Percentiles rank a stretch among this genome's conserved stretches.
Evolutionary conservation across 148 eudicot genomes (phyloP).

Genomic region (Heliosperma pusillum): DNA sequence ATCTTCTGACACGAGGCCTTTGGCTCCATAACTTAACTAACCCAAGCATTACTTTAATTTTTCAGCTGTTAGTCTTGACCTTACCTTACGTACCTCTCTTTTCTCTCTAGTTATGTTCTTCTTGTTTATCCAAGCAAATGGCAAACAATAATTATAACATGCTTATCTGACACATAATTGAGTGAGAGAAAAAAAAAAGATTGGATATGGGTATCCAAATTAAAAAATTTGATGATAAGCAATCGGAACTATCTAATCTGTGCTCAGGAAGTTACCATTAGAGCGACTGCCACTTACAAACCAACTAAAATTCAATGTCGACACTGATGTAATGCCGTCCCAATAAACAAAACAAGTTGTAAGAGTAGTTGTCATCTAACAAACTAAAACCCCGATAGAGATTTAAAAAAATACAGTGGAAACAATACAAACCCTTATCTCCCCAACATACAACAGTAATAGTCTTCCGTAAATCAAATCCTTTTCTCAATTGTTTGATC

Average conservation of each 20-base stretch:
- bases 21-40: too few species aligned
- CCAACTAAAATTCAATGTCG: background rate
- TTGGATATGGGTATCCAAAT: too few species aligned
- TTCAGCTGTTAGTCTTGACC: too few species aligned
- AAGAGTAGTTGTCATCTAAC: too few species aligned
- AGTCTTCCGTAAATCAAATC: background rate
- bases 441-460: background rate
- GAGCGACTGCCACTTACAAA: background rate
- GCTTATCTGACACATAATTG: too few species aligned
- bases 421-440: background rate
- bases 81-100: too few species aligned
- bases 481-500: background rate
- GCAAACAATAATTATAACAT: too few species aligned
- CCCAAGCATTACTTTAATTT: too few species aligned
- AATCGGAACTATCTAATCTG: background rate
- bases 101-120: too few species aligned
- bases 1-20: too few species aligned
- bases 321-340: background rate
- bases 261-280: background rate
- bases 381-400: background rate
- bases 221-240: background rate
- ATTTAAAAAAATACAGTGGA: background rate
- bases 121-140: background rate
- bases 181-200: too few species aligned
- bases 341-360: too few species aligned